Conservation (phyloP, 2,329 filamentous ascomycete genomes). For the Arachnomyces sp. region DNA sequence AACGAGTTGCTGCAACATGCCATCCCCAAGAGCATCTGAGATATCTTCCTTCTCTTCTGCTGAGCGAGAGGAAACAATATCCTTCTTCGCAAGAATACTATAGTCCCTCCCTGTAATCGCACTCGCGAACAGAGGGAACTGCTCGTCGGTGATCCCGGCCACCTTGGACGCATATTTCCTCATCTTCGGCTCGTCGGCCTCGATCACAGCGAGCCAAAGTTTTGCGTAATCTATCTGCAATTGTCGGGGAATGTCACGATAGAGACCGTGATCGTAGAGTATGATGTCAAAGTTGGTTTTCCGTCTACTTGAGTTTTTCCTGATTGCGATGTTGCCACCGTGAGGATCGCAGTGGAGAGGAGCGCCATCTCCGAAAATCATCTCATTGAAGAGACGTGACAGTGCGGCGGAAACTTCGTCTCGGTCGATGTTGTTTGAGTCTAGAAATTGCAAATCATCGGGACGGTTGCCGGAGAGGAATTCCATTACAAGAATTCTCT, state of each 20-base stretch:
- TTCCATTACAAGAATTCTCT: conserved; percentile 91
- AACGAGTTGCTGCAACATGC: conserved; percentile 79
- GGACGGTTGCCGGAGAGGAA: conserved; percentile 77
- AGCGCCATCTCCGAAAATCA: conserved; percentile 89
- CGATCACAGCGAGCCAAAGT: conserved; percentile 92
- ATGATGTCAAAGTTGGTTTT: conserved; percentile 86
- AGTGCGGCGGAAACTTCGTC: conserved; percentile 91
- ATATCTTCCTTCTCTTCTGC: conserved; percentile 79
- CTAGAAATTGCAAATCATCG: conserved; percentile 81
- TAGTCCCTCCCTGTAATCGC: conserved; percentile 95
- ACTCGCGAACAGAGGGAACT: conserved; percentile 90
- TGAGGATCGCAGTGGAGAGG: conserved; percentile 95
- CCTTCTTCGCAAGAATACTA: conserved; percentile 57
- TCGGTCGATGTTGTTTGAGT: conserved; percentile 76
- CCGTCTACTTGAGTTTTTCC: conserved; percentile 57
- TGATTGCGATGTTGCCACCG: conserved; percentile 89
- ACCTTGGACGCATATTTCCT: conserved; percentile 81
- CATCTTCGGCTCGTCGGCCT: conserved; percentile 79
- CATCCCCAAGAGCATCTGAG: conserved; percentile 72
- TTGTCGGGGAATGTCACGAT: conserved; percentile 75
- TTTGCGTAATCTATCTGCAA: conserved; percentile 85
- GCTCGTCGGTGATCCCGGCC: conserved; percentile 76
- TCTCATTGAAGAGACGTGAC: conserved; percentile 93
- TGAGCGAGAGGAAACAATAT: conserved; percentile 52
- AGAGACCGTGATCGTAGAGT: conserved; percentile 93